phyloP scores from a whole-genome alignment of 495 filamentous ascomycete genomes.

The Xylaria castorea region DNA sequence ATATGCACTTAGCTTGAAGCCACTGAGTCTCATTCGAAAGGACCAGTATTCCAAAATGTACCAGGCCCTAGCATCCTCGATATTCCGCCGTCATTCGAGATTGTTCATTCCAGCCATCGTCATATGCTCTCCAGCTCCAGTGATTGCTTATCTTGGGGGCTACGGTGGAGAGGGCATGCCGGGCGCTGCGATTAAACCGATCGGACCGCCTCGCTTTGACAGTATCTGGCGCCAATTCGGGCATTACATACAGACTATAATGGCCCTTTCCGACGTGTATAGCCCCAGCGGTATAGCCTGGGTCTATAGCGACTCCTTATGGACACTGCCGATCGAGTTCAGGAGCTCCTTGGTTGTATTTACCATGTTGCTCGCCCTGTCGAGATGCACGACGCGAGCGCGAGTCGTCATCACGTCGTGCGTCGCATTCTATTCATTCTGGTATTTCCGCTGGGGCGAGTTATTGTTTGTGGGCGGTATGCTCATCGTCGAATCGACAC shows the following conservation, averaged over 20 bases:
- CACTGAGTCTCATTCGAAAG: constrained; percentile 55
- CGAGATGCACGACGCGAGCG: constrained; percentile 40
- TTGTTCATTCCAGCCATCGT: constrained; percentile 49
- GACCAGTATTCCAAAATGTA: constrained; percentile 43
- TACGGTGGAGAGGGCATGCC: constrained; percentile 8
- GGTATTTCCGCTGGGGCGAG: constrained; percentile 27
- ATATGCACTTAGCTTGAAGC: constrained; percentile 59
- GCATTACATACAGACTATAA: not conserved
- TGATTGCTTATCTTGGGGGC: constrained; percentile 18
- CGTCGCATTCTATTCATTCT: constrained; percentile 22
- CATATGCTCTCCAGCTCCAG: constrained; percentile 19
- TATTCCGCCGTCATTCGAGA: constrained; percentile 56
- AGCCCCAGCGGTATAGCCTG: not conserved
- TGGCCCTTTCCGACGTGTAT: constrained; percentile 14
- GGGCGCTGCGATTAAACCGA: constrained; percentile 14
- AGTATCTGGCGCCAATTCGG: constrained; percentile 17
- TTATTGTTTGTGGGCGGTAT: constrained; percentile 27
- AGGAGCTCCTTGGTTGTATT: constrained; percentile 54
- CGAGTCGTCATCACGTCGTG: constrained; percentile 31
- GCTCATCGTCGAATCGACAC: constrained; percentile 21
- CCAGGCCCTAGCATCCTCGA: constrained; percentile 49
- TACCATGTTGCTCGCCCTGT: constrained; percentile 51
- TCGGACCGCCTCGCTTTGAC: constrained; percentile 19
- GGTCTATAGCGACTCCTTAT: constrained; percentile 48
- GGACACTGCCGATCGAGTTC: constrained; percentile 53